phyloP scores from a whole-genome alignment of 176 grass and related monocot species.

The Tillandsia leiboldiana region DNA sequence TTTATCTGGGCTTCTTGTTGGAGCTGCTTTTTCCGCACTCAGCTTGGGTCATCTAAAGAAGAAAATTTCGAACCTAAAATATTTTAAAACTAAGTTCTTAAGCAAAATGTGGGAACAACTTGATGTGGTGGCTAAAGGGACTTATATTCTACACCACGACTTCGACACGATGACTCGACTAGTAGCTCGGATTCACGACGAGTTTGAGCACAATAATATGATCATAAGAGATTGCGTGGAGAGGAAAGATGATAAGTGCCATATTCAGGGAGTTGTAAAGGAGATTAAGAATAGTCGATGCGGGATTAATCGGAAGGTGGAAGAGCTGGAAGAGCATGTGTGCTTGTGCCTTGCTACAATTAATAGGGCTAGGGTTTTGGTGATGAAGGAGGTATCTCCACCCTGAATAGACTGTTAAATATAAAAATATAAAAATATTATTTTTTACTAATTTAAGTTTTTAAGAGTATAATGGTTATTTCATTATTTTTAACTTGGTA shows the following conservation, averaged over 20 bases:
- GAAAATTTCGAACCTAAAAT: not conserved
- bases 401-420: too few relatives aligned
- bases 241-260: conserved; percentile 9
- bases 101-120: conserved; percentile 28
- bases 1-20: conserved; percentile 24
- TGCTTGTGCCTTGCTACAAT: conserved; percentile 38
- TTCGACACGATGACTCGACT: conserved; percentile 39
- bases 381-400: conserved; percentile 2
- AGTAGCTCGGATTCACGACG: conserved; percentile 24
- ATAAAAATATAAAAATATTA: too few relatives aligned
- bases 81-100: not conserved
- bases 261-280: conserved; percentile 22
- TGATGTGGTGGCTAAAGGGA: conserved; percentile 37
- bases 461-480: too few relatives aligned
- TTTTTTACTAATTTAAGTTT: too few relatives aligned
- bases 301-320: conserved; percentile 13
- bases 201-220: conserved; percentile 30
- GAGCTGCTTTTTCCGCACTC: conserved; percentile 17
- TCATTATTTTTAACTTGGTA: too few relatives aligned
- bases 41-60: conserved; percentile 12
- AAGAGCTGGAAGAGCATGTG: conserved; percentile 37
- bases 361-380: conserved; percentile 33
- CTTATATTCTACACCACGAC: conserved; percentile 31
- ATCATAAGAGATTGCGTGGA: conserved; percentile 28
- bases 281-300: conserved; percentile 31